Conservation (phyloP, 495 filamentous ascomycete species). For the Penicillium verhagenii region DNA sequence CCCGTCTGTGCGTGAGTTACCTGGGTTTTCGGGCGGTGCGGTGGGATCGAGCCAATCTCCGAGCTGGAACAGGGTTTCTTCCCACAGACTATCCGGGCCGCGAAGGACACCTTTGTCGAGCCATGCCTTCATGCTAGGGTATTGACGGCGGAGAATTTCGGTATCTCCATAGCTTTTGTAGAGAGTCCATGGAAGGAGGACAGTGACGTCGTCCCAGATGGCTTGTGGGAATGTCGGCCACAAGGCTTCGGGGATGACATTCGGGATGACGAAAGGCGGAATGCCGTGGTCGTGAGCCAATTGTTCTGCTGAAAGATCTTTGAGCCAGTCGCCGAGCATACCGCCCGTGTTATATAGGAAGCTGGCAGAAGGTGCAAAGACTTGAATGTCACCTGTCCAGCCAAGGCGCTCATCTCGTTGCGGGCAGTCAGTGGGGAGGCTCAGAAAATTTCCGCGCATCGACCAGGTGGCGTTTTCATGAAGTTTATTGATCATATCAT, state of each 20-base stretch:
- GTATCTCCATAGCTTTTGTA: conserved; percentile 44
- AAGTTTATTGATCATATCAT: conserved; percentile 48
- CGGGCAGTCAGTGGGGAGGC: conserved; percentile 54
- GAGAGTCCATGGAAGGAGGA: conserved; percentile 43
- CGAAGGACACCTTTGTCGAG: conserved; percentile 42
- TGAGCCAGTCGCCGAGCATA: conserved; percentile 50
- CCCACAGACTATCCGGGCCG: conserved; percentile 36
- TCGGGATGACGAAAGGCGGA: conserved; percentile 41
- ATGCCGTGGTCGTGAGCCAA: conserved; percentile 22
- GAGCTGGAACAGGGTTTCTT: conserved; percentile 36
- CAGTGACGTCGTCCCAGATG: conserved; percentile 47
- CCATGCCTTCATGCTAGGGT: conserved; percentile 43
- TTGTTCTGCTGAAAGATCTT: conserved; percentile 44
- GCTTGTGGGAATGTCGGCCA: conserved; percentile 32
- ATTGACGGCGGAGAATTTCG: conserved; percentile 37
- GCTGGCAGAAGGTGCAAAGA: conserved; percentile 51
- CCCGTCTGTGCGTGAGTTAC: conserved; percentile 36
- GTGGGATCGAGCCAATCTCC: conserved; percentile 56
- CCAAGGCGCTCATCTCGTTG: conserved; percentile 58
- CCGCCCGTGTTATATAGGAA: conserved; percentile 52
- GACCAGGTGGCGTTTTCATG: conserved; percentile 51
- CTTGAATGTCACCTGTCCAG: conserved; percentile 56
- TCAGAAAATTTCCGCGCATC: conserved; percentile 57
- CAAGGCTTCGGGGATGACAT: conserved; percentile 27
- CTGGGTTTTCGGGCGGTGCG: conserved; percentile 42